Evolutionary conservation across 208 protist genomes (phyloP).

Genomic region (Leishmania major): DNA sequence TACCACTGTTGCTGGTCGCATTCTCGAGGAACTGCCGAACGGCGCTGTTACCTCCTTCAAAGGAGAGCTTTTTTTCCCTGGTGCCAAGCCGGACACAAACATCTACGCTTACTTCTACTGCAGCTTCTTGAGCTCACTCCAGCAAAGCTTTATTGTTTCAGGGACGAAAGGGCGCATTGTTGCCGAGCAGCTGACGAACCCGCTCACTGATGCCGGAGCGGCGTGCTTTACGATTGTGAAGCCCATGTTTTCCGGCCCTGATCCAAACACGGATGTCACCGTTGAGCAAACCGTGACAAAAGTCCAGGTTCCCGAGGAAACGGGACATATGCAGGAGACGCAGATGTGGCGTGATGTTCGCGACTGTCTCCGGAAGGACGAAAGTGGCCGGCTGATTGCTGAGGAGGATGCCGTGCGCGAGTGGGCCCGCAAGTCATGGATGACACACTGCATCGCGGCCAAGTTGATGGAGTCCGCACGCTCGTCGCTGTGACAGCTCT

Average conservation of each 20-base stretch:
- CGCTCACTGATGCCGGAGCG: constrained; percentile 28
- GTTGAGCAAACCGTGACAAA: constrained; percentile 25
- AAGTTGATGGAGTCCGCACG: constrained; percentile 50
- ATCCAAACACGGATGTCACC: constrained; percentile 19
- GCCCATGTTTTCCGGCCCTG: constrained; percentile 9
- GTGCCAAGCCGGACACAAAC: constrained; percentile 13
- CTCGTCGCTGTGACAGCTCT: not conserved
- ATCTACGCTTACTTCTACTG: constrained; percentile 60
- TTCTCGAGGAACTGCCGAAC: constrained; percentile 41
- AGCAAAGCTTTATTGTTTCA: constrained; percentile 43
- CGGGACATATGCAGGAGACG: constrained; percentile 44
- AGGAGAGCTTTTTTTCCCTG: constrained; percentile 48
- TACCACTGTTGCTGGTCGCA: constrained; percentile 41
- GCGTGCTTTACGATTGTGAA: constrained; percentile 38
- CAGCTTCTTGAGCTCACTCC: constrained; percentile 39
- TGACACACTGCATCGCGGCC: constrained; percentile 53
- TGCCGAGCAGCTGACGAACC: constrained; percentile 37
- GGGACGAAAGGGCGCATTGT: constrained; percentile 46
- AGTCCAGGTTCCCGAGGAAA: constrained; percentile 45
- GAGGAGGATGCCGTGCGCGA: constrained; percentile 36
- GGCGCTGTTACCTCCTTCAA: constrained; percentile 60
- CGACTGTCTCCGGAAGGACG: constrained; percentile 21
- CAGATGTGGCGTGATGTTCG: constrained; percentile 65
- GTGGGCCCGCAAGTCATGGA: constrained; percentile 55
- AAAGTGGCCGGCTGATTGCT: constrained; percentile 28